Evolutionary conservation across 2,329 filamentous ascomycete genomes (phyloP).

Genomic region (Blumeria graminis): DNA sequence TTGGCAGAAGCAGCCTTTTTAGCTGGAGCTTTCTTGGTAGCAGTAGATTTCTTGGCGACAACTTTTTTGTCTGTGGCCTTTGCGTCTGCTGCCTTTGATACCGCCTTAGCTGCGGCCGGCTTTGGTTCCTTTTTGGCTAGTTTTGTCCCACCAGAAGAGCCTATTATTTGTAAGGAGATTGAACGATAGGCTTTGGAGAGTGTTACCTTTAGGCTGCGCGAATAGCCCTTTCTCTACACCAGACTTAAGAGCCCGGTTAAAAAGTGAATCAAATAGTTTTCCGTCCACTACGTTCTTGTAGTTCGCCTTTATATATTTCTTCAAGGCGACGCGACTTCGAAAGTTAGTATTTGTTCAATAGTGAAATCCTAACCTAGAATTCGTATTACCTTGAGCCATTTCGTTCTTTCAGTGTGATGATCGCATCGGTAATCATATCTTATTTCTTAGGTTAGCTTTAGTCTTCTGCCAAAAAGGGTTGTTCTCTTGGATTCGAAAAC

Average conservation of each 20-base stretch:
- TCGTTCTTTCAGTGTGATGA: slow-evolving; percentile 15
- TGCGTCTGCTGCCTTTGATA: slow-evolving; percentile 15
- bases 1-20: slow-evolving; percentile 14
- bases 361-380: background rate
- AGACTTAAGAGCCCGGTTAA: slow-evolving; percentile 43
- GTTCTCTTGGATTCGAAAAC: slow-evolving; percentile 21
- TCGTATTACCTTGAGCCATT: slow-evolving; percentile 15
- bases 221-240: slow-evolving; percentile 47
- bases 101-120: slow-evolving; percentile 15
- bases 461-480: slow-evolving; percentile 3
- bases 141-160: slow-evolving; percentile 41
- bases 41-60: slow-evolving; percentile 15
- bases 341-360: slow-evolving; percentile 1
- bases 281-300: slow-evolving; percentile 36
- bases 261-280: slow-evolving; percentile 36
- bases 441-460: slow-evolving; percentile 8
- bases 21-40: slow-evolving; percentile 9
- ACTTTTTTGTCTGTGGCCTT: slow-evolving; percentile 18
- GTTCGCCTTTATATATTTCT: slow-evolving; percentile 53
- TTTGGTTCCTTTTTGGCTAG: slow-evolving; percentile 36
- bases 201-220: slow-evolving; percentile 43
- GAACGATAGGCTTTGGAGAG: background rate
- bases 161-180: background rate
- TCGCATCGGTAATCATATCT: slow-evolving; percentile 16
- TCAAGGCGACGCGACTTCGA: slow-evolving; percentile 37